Conservation (phyloP, 176 grass and related monocot species). For the Zoysia pacifica region DNA sequence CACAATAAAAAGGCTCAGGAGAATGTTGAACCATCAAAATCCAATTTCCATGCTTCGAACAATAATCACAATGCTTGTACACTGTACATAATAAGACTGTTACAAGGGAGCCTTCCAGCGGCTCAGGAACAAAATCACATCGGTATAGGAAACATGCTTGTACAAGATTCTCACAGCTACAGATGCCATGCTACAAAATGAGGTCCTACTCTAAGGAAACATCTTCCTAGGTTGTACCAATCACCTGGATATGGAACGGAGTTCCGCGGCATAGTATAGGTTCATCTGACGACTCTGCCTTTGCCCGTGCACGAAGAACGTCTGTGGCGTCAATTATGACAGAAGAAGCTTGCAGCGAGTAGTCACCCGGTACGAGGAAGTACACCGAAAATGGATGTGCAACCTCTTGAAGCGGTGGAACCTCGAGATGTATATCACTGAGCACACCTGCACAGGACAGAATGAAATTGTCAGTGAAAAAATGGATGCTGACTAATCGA, state of each 20-base stretch:
- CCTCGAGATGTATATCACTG: constrained; percentile 77
- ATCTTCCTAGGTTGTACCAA: constrained; percentile 57
- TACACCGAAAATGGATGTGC: constrained; percentile 84
- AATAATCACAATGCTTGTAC: constrained; percentile 42
- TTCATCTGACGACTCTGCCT: constrained; percentile 66
- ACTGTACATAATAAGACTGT: constrained; percentile 46
- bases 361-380: constrained; percentile 95
- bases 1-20: neutral
- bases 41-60: constrained; percentile 8
- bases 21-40: neutral
- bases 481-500: neutral
- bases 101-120: constrained; percentile 34
- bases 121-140: constrained; percentile 42
- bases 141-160: constrained; percentile 12
- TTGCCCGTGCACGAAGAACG: constrained; percentile 84
- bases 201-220: constrained; percentile 34
- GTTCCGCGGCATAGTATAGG: constrained; percentile 89
- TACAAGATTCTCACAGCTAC: constrained; percentile 43
- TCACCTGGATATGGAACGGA: constrained; percentile 76
- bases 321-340: constrained; percentile 82
- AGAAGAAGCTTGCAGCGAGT: constrained; percentile 73
- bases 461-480: constrained; percentile 7
- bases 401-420: constrained; percentile 78
- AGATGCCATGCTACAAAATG: constrained; percentile 29
- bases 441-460: constrained; percentile 59